phyloP scores from a whole-genome alignment of 176 grass and related monocot species.

The Oryza punctata region DNA sequence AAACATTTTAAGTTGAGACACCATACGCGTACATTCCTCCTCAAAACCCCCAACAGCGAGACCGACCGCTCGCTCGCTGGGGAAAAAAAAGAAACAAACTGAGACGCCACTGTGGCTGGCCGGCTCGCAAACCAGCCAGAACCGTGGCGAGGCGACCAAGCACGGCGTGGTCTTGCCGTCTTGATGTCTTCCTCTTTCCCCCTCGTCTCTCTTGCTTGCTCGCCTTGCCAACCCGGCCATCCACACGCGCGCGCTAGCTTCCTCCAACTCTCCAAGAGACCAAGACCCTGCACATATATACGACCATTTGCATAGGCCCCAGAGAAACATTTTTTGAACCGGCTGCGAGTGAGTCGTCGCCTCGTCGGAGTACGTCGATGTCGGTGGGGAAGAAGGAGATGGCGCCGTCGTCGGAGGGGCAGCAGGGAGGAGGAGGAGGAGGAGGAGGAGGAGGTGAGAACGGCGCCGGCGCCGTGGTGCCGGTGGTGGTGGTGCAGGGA shows the following conservation, averaged over 20 bases:
- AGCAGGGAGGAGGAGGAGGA: not conserved
- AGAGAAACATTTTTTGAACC: not conserved
- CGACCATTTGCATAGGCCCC: not conserved
- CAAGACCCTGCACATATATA: not conserved
- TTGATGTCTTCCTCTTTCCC: not conserved
- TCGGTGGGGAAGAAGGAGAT: constrained; percentile 32
- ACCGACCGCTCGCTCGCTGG: too few species aligned
- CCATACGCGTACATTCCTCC: too few species aligned
- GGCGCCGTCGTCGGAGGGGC: not conserved
- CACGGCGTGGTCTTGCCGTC: not conserved
- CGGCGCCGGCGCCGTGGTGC: not conserved
- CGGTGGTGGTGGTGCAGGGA: too few species aligned
- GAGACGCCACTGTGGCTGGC: too few species aligned
- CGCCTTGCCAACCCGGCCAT: not conserved
- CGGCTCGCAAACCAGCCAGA: not conserved
- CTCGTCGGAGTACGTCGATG: constrained; percentile 36
- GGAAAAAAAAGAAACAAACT: too few species aligned
- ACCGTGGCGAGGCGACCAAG: not conserved
- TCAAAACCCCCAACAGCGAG: too few species aligned
- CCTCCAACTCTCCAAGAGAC: too few species aligned
- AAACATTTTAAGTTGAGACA: not conserved
- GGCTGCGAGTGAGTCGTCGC: not conserved
- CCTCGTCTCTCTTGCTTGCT: not conserved
- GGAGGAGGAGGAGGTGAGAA: too few species aligned
- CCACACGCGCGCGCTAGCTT: too few species aligned